Evolutionary conservation across 2,329 filamentous ascomycete species (phyloP), one percentile per base, ranked within the genome.

Genomic region (Akanthomyces lecanii): DNA sequence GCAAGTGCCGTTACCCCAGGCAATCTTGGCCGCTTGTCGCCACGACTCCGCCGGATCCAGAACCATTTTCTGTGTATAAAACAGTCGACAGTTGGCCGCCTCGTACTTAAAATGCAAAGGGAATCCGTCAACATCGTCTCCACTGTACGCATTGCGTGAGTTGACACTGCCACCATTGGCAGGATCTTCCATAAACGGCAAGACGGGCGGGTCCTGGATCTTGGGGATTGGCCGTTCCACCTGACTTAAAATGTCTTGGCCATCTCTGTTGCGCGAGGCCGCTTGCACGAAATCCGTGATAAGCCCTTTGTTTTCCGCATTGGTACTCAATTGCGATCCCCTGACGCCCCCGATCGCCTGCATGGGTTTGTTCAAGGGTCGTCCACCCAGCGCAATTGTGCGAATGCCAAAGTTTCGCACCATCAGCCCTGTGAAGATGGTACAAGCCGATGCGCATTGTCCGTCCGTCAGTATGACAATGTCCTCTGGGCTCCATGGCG

Each of bases 261-360:
- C 55, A 7, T 30, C 21, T 4, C n/a, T 12, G 2, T 3, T 18
- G 7, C 21, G 7, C 44, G 18, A 28, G 4, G 40, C 21, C 1
- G n/a, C n/a, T 3, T n/a, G 2, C 18, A 40, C 21, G 2, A 59
- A 18, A 1, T 14, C 33, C 4, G 30, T 30, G 5, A 59, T 14
- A 3, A 42, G 30, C 1, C 10, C 4, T 4, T 61, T 58, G 5
- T 45, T 30, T 25, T 47, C 44, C 25, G n/a, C 45, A 36, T 58
- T 51, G 40, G 11, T 3, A 11, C 25, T 3, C 3, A 55, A 8
- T 30, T 45, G 3, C 14, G 67, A 75, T 38, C 87, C 88, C 68
- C 88, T 86, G 54, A 85, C 81, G n/a, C 87, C 88, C n/a, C 87
- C 86, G 21, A 88, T 78, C 5, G 79, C 81, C 75, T 89, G 85